Conservation (phyloP, 2,329 filamentous ascomycete genomes). For the Neonectria punicea region DNA sequence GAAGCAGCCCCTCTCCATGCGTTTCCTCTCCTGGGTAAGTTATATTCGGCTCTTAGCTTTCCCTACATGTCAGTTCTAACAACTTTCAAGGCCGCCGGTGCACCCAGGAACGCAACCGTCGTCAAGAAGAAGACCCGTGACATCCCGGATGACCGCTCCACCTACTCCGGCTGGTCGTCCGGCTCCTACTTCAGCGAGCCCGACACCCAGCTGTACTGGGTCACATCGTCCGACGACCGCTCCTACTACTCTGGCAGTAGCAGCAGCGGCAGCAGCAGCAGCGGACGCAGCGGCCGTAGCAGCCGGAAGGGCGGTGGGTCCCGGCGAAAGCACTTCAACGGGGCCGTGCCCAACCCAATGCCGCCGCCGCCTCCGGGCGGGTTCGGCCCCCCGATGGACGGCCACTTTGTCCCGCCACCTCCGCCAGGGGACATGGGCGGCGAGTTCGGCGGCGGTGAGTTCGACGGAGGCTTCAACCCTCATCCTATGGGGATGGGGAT, state of each 20-base stretch:
- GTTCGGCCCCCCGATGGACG: conserved; percentile 29
- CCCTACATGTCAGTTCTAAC: background rate
- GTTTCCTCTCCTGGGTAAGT: conserved; percentile 41
- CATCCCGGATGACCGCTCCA: conserved; percentile 37
- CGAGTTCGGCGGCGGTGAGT: conserved; percentile 24
- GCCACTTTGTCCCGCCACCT: conserved; percentile 27
- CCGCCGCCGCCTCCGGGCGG: conserved; percentile 21
- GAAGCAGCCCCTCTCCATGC: conserved; percentile 34
- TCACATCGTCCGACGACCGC: conserved; percentile 25
- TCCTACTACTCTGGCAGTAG: conserved; percentile 29
- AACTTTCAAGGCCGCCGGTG: conserved; percentile 32
- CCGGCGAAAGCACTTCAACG: conserved; percentile 39
- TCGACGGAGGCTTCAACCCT: conserved; percentile 19
- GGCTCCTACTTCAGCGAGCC: conserved; percentile 35
- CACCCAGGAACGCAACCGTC: conserved; percentile 36
- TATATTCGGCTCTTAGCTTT: background rate
- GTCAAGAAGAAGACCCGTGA: conserved; percentile 45
- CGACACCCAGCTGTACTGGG: conserved; percentile 42
- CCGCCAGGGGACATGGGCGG: conserved; percentile 35
- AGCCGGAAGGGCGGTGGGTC: conserved; percentile 33
- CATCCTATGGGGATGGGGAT: background rate
- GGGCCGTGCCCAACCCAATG: conserved; percentile 34
- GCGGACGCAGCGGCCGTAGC: conserved; percentile 33
- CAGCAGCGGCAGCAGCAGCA: conserved; percentile 31
- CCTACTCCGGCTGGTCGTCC: conserved; percentile 33